These are phyloP conservation scores for Marasmius oreades DNA, from an alignment of 1,284 basidiomycete species.

Conservation along the genomic window DNA sequence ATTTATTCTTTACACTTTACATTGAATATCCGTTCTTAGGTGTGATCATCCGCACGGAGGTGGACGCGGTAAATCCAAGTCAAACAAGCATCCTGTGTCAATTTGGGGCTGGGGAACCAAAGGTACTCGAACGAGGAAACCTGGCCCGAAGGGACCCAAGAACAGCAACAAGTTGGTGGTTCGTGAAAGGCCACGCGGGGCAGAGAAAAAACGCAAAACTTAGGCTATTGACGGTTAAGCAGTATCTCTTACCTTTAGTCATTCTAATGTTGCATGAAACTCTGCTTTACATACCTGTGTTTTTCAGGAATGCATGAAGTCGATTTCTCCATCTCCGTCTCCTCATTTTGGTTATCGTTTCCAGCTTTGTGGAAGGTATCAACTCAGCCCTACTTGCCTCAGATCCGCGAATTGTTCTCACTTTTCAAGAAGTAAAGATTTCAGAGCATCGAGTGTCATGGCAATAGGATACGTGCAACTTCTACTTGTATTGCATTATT, in stretches of 20 bases:
- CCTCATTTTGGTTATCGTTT: too few relatives aligned
- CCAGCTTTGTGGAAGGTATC: too few relatives aligned
- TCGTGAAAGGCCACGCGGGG: conserved; percentile 82
- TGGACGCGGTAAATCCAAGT: conserved; percentile 97
- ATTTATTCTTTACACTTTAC: not conserved
- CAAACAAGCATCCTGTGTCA: conserved; percentile 89
- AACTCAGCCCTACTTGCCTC: too few relatives aligned
- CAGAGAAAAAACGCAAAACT: conserved; percentile 50
- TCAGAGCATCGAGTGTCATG: too few relatives aligned
- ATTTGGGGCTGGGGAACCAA: conserved; percentile 92
- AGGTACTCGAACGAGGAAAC: conserved; percentile 90
- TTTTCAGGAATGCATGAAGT: too few relatives aligned
- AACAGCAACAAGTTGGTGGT: conserved; percentile 95
- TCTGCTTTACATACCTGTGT: too few relatives aligned
- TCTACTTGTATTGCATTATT: too few relatives aligned
- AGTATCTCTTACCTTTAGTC: not conserved
- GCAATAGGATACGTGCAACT: too few relatives aligned
- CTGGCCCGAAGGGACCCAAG: conserved; percentile 81
- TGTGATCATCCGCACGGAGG: conserved; percentile 97
- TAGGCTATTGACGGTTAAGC: not conserved
- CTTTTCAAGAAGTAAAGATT: too few relatives aligned
- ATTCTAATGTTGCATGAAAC: too few relatives aligned
- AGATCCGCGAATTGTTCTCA: too few relatives aligned
- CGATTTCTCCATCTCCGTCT: too few relatives aligned
- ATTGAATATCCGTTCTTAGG: conserved; percentile 33